Conservation (phyloP, 176 grass and related monocot species). For the Otatea glauca region DNA sequence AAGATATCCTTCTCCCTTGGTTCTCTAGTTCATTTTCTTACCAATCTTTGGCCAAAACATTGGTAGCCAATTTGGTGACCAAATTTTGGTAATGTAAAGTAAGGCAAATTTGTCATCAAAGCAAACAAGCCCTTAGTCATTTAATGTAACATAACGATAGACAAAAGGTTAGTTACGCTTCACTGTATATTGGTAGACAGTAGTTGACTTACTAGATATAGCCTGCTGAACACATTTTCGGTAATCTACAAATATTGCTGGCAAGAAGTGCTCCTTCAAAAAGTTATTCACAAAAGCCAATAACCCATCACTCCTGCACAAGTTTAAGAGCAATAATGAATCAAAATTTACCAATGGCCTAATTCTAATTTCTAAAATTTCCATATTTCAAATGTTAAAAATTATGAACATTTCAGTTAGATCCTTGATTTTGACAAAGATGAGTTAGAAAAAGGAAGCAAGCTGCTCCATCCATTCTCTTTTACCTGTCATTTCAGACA, state of each 20-base stretch:
- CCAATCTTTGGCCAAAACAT: no score
- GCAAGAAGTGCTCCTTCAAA: slow-evolving; percentile 97
- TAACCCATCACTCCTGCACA: slow-evolving; percentile 91
- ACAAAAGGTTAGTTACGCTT: slow-evolving; percentile 31
- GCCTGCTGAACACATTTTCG: slow-evolving; percentile 98
- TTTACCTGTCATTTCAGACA: not conserved
- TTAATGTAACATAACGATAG: slow-evolving; percentile 26
- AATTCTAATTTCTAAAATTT: not conserved
- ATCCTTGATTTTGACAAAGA: not conserved
- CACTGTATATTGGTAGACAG: slow-evolving; percentile 17
- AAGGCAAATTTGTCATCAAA: not conserved
- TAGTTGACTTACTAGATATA: slow-evolving; percentile 88
- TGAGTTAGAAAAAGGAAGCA: not conserved
- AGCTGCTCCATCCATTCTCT: not conserved
- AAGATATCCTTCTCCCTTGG: no score
- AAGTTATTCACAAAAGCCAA: slow-evolving; percentile 90
- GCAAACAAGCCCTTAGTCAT: not conserved
- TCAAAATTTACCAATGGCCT: slow-evolving; percentile 31
- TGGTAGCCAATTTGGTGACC: no score
- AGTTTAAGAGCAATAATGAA: slow-evolving; percentile 41
- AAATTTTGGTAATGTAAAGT: no score
- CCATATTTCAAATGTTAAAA: not conserved
- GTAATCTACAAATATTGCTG: slow-evolving; percentile 97
- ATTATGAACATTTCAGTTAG: not conserved
- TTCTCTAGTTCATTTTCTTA: no score